These are phyloP conservation scores for Metarhizium humberi DNA, from an alignment of 2,329 filamentous ascomycete genomes.

Conservation along the genomic window DNA sequence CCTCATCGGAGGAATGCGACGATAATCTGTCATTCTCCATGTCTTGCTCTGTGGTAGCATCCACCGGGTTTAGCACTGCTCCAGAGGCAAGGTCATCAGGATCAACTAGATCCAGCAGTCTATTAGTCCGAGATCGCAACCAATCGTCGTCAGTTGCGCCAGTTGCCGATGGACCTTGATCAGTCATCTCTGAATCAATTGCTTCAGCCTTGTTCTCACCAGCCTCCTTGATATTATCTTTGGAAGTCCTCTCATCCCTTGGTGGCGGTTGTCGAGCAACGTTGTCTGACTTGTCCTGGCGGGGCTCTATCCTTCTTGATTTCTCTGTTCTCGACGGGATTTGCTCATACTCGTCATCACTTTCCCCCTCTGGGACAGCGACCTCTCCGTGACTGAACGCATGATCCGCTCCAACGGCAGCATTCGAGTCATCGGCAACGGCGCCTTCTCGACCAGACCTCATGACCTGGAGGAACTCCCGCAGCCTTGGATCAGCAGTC, in stretches of 20 bases:
- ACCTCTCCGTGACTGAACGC: conserved; percentile 16
- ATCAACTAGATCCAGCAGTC: conserved; percentile 75
- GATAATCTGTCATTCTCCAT: conserved; percentile 12
- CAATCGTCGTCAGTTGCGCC: conserved; percentile 74
- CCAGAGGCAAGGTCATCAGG: conserved; percentile 46
- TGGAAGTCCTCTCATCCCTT: conserved; percentile 7
- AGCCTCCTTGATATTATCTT: conserved; percentile 1
- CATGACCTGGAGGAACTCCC: conserved; percentile 82
- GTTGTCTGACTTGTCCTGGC: conserved; percentile 3
- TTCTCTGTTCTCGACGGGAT: conserved; percentile 45
- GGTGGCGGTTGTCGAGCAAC: conserved; percentile 4
- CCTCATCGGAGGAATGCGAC: conserved; percentile 17
- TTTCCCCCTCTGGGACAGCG: conserved; percentile 45
- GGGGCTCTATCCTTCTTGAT: conserved; percentile 26
- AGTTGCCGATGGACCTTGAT: conserved; percentile 18
- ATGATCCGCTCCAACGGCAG: conserved; percentile 11
- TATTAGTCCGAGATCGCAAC: conserved; percentile 81
- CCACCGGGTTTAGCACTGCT: conserved; percentile 6
- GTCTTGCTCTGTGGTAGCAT: conserved; percentile 9
- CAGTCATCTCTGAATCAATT: conserved; percentile 13
- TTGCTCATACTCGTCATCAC: conserved; percentile 67
- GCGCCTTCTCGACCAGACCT: conserved; percentile 37
- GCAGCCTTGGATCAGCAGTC: conserved; percentile 66
- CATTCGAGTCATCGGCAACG: conserved; percentile 20
- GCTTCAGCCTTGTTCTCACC: conserved; percentile 8